Base-by-base conservation (phyloP, 2,329 filamentous ascomycete species). In the Dactylonectria estremocensis region DNA sequence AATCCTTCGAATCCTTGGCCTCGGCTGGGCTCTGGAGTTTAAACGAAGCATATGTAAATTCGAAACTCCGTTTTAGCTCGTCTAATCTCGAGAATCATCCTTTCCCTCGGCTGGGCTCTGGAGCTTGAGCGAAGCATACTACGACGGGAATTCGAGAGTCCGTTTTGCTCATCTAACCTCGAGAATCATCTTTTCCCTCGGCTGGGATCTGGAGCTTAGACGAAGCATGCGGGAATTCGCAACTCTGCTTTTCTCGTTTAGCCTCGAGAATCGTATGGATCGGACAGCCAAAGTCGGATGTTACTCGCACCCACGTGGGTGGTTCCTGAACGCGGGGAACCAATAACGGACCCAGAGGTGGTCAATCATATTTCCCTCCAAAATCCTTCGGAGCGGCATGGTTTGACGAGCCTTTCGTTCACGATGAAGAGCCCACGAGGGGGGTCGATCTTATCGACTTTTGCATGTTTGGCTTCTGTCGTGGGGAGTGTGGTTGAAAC, bases 1-100 rank as follows among this genome's bases (percentile, higher is more conserved):
- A 18, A 50, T 50, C 48, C 48, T 50, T 50, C 22, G 2, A 7
- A 50, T 50, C 48, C 48, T 50, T 50, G 16, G 49, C 49, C 13
- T 22, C 3, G 46, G 22, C 22, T n/a, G n/a, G 22, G 14, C 7
- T 24, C 24, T 5, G 11, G 13, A 16, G 22, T 14, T 49, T 31
- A 28, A 20, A 31, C 16, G 13, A n/a, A 16, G 43, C 18, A 8
- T 11, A 46, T 8, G 16, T 4, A n/a, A 5, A 40, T 40, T 3
- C 16, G 14, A 40, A 5, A 40, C 11, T n/a, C n/a, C n/a, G n/a
- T n/a, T n/a, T n/a, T n/a, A n/a, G n/a, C n/a, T n/a, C n/a, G n/a
- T n/a, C n/a, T n/a, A n/a, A n/a, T n/a, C n/a, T n/a, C n/a, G n/a
- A n/a, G n/a, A n/a, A n/a, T n/a, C n/a, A n/a, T n/a, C n/a, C n/a